Conservation (phyloP, 2,329 filamentous ascomycete species). For the Nemania serpens region DNA sequence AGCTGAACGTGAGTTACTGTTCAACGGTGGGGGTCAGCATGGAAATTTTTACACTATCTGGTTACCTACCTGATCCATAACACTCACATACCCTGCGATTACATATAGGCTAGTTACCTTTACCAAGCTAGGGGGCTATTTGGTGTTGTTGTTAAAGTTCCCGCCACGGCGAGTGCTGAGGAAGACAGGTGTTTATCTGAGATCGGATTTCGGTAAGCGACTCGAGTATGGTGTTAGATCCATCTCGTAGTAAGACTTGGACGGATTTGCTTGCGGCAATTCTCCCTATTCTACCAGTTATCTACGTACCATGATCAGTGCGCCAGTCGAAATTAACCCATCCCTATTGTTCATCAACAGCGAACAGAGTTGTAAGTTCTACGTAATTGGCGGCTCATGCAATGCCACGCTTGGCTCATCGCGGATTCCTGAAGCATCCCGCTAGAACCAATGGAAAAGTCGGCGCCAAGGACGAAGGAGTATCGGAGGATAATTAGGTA, state of each 20-base stretch:
- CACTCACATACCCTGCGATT: slow-evolving; percentile 4
- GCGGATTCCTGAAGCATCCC: neutral
- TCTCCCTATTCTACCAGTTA: neutral
- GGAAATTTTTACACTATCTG: neutral
- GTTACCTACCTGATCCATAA: neutral
- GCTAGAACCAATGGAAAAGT: neutral
- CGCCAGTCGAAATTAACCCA: slow-evolving; percentile 1
- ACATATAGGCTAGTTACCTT: neutral
- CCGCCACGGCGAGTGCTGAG: neutral
- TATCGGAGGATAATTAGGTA: neutral
- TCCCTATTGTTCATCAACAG: neutral
- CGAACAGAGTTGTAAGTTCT: neutral
- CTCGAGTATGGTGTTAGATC: neutral
- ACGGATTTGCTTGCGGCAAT: neutral
- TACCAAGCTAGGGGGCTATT: neutral
- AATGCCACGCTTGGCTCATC: slow-evolving; percentile 4
- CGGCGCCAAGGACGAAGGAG: neutral
- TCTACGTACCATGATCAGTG: neutral
- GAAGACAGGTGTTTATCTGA: neutral
- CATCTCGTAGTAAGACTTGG: neutral
- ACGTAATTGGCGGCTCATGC: neutral
- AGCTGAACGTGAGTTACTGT: slow-evolving; percentile 16
- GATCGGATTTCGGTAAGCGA: neutral
- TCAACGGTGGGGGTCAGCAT: slow-evolving; percentile 17
- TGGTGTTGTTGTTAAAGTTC: neutral